Evolutionary conservation across 768 basidiomycete genomes (phyloP).

Genomic region (Kwoniella sp.): DNA sequence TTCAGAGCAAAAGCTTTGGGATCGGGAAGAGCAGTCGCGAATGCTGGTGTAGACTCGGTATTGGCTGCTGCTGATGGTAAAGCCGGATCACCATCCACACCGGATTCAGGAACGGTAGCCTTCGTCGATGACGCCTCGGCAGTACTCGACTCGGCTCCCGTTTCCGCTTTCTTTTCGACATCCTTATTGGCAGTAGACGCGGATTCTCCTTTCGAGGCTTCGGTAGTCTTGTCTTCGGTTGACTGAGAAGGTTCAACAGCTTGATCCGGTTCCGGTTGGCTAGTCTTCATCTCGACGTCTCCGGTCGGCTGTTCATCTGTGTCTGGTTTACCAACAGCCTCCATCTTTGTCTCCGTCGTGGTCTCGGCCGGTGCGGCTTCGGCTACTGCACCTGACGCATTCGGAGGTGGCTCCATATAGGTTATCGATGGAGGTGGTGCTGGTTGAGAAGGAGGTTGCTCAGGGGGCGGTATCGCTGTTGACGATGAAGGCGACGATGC

Average conservation of each 20-base stretch:
- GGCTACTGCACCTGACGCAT: too few relatives aligned
- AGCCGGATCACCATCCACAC: constrained; percentile 1
- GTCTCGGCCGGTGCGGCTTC: neutral
- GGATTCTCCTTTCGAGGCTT: neutral
- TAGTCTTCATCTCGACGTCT: neutral
- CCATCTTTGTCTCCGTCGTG: too few relatives aligned
- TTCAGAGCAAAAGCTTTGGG: constrained; percentile 9
- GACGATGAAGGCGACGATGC: neutral
- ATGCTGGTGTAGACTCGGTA: constrained; percentile 7
- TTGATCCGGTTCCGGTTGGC: neutral
- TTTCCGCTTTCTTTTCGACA: neutral
- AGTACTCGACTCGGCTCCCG: too few relatives aligned
- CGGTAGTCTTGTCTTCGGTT: neutral
- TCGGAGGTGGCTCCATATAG: too few relatives aligned
- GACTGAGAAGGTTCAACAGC: neutral
- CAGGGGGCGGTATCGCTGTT: neutral
- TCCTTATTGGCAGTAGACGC: neutral
- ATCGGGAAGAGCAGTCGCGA: constrained; percentile 23
- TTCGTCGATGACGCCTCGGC: neutral
- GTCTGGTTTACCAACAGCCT: neutral
- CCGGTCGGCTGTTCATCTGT: neutral
- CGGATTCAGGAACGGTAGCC: neutral
- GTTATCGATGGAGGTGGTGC: neutral
- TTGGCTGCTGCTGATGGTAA: constrained; percentile 17
- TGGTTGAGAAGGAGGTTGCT: neutral